Percentiles rank a stretch among this genome's conserved stretches.
Conservation (phyloP, 176 grass and related monocot species). For the Tillandsia leiboldiana region DNA sequence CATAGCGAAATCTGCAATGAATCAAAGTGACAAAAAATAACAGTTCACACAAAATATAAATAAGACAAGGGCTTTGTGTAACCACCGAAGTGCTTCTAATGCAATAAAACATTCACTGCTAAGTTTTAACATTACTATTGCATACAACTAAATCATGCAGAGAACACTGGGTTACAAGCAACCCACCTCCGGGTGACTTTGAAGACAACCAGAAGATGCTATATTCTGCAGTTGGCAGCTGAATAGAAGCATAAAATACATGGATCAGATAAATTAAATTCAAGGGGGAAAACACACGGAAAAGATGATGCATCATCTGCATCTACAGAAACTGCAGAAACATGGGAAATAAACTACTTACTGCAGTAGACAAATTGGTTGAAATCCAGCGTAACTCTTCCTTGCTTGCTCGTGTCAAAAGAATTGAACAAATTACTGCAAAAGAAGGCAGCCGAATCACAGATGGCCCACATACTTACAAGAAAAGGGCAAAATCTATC, state of each 20-base stretch:
- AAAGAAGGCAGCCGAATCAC: neutral
- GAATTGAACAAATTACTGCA: slow-evolving; percentile 72
- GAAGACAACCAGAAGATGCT: neutral
- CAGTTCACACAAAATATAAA: no score
- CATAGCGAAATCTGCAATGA: no score
- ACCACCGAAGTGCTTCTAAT: no score
- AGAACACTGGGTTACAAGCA: no score
- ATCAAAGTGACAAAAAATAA: no score
- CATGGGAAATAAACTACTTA: slow-evolving; percentile 29
- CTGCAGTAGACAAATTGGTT: slow-evolving; percentile 85
- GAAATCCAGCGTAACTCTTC: slow-evolving; percentile 76
- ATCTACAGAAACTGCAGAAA: neutral
- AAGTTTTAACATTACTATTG: no score
- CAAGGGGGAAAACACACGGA: neutral
- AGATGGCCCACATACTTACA: neutral
- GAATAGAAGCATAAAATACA: neutral
- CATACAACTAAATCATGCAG: no score
- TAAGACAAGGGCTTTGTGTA: no score
- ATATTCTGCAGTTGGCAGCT: slow-evolving; percentile 84
- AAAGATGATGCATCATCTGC: neutral
- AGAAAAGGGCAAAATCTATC: neutral
- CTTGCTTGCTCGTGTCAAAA: slow-evolving; percentile 69
- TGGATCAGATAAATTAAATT: neutral
- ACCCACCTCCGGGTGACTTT: no score
- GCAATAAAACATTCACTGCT: no score